Conservation (phyloP, 2,329 filamentous ascomycete genomes). For the Colletotrichum sidae region DNA sequence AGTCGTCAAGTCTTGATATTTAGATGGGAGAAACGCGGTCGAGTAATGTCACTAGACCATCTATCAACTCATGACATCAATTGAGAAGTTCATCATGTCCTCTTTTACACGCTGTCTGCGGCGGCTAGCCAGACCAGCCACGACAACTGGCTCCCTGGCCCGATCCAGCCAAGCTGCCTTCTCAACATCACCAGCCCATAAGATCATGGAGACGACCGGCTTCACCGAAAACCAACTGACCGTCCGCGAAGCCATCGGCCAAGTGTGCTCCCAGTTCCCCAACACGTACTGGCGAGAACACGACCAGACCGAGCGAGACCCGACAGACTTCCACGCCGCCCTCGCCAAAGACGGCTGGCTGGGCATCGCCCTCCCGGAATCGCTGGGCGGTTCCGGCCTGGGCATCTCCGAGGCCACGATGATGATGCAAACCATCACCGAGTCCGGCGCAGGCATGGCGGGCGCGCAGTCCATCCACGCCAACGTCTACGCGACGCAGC, state of each 20-base stretch:
- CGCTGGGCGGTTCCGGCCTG: slow-evolving; percentile 78
- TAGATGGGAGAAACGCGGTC: background rate
- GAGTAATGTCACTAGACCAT: background rate
- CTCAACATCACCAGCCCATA: slow-evolving; percentile 47
- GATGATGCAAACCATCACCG: slow-evolving; percentile 87
- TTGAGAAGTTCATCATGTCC: slow-evolving; percentile 3
- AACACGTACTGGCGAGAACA: slow-evolving; percentile 82
- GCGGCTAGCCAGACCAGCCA: slow-evolving; percentile 15
- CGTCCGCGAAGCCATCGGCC: slow-evolving; percentile 76
- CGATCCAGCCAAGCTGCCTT: slow-evolving; percentile 41
- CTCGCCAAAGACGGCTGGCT: slow-evolving; percentile 83
- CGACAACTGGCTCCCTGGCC: background rate
- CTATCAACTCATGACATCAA: background rate
- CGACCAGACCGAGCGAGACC: slow-evolving; percentile 78
- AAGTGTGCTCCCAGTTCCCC: slow-evolving; percentile 77
- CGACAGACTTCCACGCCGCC: slow-evolving; percentile 79
- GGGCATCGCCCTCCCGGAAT: slow-evolving; percentile 81
- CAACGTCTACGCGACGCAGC: slow-evolving; percentile 81
- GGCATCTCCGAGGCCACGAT: slow-evolving; percentile 86
- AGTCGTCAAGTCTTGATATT: background rate
- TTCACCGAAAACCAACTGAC: slow-evolving; percentile 80
- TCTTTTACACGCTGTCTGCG: background rate
- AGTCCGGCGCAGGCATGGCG: slow-evolving; percentile 84
- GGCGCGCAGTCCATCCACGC: slow-evolving; percentile 72
- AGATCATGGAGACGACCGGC: slow-evolving; percentile 77